These are phyloP conservation scores for Diplogelasinospora grovesii DNA, from an alignment of 495 filamentous ascomycete species.

Conservation along the genomic window DNA sequence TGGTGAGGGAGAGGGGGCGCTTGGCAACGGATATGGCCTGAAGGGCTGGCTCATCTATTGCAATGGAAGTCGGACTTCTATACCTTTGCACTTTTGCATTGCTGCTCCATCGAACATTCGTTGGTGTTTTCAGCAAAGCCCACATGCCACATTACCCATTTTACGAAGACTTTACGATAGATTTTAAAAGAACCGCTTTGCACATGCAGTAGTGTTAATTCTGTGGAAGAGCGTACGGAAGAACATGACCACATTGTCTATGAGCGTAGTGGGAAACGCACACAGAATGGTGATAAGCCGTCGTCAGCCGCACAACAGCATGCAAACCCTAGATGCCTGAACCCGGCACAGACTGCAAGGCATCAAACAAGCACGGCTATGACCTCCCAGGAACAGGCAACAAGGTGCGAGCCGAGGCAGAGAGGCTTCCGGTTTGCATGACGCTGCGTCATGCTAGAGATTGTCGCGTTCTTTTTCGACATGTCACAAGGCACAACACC, in stretches of 20 bases:
- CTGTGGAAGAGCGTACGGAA: background rate
- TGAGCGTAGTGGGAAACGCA: no score
- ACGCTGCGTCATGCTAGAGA: no score
- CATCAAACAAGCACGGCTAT: no score
- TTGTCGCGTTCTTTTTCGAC: no score
- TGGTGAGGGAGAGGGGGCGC: constrained; percentile 7
- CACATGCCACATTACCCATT: constrained; percentile 12
- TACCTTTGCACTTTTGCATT: constrained; percentile 14
- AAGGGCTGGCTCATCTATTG: constrained; percentile 8
- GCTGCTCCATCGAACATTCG: constrained; percentile 8
- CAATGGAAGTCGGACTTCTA: constrained; percentile 19
- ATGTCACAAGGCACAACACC: no score
- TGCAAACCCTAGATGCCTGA: no score
- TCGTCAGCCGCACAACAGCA: no score
- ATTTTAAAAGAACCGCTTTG: constrained; percentile 6
- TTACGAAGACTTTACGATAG: constrained; percentile 19
- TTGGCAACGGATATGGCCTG: constrained; percentile 11
- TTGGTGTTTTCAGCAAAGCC: constrained; percentile 21
- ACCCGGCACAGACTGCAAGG: no score
- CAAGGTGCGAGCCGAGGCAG: no score
- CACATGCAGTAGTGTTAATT: background rate
- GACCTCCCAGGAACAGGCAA: no score
- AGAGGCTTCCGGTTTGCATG: no score
- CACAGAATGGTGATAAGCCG: no score
- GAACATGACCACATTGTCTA: background rate